Evolutionary conservation across 768 basidiomycete genomes (phyloP), one percentile per base, ranked within the genome.

Genomic region (Psilocybe azurescens): DNA sequence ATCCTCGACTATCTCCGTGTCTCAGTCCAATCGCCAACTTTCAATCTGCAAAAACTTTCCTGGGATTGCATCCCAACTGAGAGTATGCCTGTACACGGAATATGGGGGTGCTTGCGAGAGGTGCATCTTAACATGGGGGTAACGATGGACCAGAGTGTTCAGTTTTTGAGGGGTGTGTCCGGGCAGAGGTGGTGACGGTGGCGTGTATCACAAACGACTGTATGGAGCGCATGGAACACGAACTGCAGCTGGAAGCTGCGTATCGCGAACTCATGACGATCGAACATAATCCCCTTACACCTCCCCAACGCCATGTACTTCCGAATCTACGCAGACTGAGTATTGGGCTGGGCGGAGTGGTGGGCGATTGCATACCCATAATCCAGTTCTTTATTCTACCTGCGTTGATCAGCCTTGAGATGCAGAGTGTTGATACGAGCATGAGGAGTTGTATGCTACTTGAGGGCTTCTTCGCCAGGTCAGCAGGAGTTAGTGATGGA

Each of bases 191-290:
- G 8, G 24, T 54, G 32, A 16, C 53, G 29, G n/a, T 54, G 1
- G 59, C 39, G n/a, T 54, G 52, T 33, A 60, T 60, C 33, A 60
- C 52, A 11, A 47, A 54, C n/a, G 53, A 53, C 20, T 52, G 44
- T 14, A 28, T 60, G 8, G 53, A 32, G 20, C 28, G 48, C 8
- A 24, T 14, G 29, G 53, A 60, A 14, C 52, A 54, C 28, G 49
- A 50, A 9, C 18, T 20, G 11, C 58, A 44, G 9, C 58, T 59
- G n/a, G 39, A 50, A 41, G 38, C 50, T 36, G 20, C 38, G 3
- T 41, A n/a, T 39, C 7, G 41, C 2, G 41, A 52, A 16, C 24
- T 52, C 50, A 33, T 28, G 16, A 4, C 49, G 38, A 13, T 0
- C n/a, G 1, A 0, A 13, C n/a, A 4, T 0, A n/a, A n/a, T 5